Base-by-base conservation (phyloP, 805 yeast species). In the Saturnispora ahearnii region DNA sequence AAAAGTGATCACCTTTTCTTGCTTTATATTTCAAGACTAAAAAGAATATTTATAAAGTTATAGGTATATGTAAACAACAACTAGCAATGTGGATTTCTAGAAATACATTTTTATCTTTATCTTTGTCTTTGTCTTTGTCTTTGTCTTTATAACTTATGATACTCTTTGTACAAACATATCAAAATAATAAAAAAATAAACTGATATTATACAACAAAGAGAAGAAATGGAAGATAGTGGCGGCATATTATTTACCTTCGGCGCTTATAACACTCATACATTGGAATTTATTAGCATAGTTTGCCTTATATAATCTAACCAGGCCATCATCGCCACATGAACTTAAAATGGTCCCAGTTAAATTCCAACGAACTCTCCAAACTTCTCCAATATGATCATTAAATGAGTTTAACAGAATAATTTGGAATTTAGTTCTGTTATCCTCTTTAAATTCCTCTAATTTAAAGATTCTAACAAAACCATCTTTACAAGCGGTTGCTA, bases 321-420 rank as follows among this genome's bases (percentile, higher is more conserved):
- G 81, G 3, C 97, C 97, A 62, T 93, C 98, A 62, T 90, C 97
- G 18, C 99, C 98, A 5, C 97, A 88, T 44, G 93, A 83, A 57
- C 96, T 85, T 54, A 93, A 69, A 5, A 93, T 82, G 0, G 98
- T 87, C 5, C 98, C 98, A 0, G 98, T 87, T 42, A 83, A 65
- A 63, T 93, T 93, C 98, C 99, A 93, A 28, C 86, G 77, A 1
- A 93, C 98, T 37, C 90, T 77, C 99, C 99, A 93, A 1, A 93
- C 96, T 66, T 93, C 69, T 9, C 67, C 66, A 24, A 54, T 57
- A 49, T 64, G 67, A 40, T 65, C 69, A 47, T 62, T 63, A 41
- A 63, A 62, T n/a, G 61, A 47, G 22, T 60, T 57, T n/a, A 64
- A 37, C 29, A 60, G 48, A 33, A 58, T 59, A 10, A 65, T 56